Evolutionary conservation across 306 rosid species (phyloP), one percentile per base, ranked within the genome.

Genomic region (Dalbergia cochinchinensis): DNA sequence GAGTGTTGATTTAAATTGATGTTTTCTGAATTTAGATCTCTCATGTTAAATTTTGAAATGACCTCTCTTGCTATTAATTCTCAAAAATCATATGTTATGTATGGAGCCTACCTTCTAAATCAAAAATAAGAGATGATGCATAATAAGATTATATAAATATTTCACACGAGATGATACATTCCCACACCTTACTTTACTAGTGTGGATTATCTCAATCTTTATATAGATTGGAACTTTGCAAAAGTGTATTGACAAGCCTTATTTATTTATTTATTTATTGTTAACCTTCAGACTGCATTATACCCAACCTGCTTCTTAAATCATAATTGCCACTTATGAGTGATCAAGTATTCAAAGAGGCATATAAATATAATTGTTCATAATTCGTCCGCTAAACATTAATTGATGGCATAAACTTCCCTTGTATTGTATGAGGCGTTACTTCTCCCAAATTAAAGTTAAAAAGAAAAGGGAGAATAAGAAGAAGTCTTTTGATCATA

Each of bases 361-460:
- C 42, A n/a, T 5, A 16, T 57, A 3, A 6, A 44, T 33, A 59
- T 78, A 59, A 71, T 62, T 19, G 26, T 71, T 79, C 47, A 61
- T 62, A 44, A 62, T 71, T 35, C 57, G 37, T 47, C 61, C 26
- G 14, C 65, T 65, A 33, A 37, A 68, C 65, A 54, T 16, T 70
- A 16, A 16, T 22, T 33, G 41, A 22, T 51, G 33, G 26, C 42
- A 50, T 22, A 42, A 10, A 45, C 48, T 39, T 48, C 14, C 15
- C 58, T 50, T 70, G 47, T 33, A 69, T 31, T 11, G 15, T 51
- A 48, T 70, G 50, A 22, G 61, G 22, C 4, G 8, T 48, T 48
- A 12, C 4, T 50, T 20, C 14, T 50, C 57, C 5, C 14, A 45
- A n/a, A 68, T 20, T 22, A 22, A 22, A 19, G 6, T 35, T 3